A percentile compares a stretch with the other conserved stretches of the same genome.
phyloP scores from a whole-genome alignment of 768 basidiomycete species.

The Mycena amicta region DNA sequence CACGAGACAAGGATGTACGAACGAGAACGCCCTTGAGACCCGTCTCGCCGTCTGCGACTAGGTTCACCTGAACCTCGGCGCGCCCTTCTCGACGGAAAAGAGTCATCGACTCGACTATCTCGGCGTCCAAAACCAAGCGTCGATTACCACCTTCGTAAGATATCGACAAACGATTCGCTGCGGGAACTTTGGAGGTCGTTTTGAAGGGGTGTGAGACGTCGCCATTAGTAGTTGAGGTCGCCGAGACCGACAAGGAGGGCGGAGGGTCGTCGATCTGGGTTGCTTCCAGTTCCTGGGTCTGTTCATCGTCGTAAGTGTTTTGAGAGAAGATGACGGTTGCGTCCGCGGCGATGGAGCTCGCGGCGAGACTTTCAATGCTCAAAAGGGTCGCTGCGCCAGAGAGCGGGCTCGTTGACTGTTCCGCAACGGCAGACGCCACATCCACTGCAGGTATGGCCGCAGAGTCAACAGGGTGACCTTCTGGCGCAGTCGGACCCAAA shows the following conservation, averaged over 20 bases:
- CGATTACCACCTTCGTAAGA: slow-evolving; percentile 90
- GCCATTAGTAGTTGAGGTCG: slow-evolving; percentile 47
- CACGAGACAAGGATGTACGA: slow-evolving; percentile 55
- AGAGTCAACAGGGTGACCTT: slow-evolving; percentile 45
- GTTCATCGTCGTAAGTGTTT: slow-evolving; percentile 11
- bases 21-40: slow-evolving; percentile 78
- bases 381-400: slow-evolving; percentile 57
- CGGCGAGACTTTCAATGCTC: slow-evolving; percentile 40
- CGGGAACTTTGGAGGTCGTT: slow-evolving; percentile 52
- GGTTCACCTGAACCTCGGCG: slow-evolving; percentile 76
- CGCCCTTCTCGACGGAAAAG: slow-evolving; percentile 82
- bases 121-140: slow-evolving; percentile 86
- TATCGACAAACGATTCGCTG: slow-evolving; percentile 89
- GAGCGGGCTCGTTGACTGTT: slow-evolving; percentile 43
- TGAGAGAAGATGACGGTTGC: slow-evolving; percentile 24
- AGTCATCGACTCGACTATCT: slow-evolving; percentile 78
- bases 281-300: slow-evolving; percentile 17
- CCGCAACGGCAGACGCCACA: slow-evolving; percentile 22
- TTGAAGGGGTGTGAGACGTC: slow-evolving; percentile 46
- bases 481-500: slow-evolving; percentile 40
- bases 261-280: slow-evolving; percentile 49
- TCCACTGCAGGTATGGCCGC: slow-evolving; percentile 44
- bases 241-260: slow-evolving; percentile 42
- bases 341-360: slow-evolving; percentile 26
- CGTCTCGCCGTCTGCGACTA: slow-evolving; percentile 57